Evolutionary conservation across 2,329 filamentous ascomycete species (phyloP).

Genomic region (Cordyceps farinosa): DNA sequence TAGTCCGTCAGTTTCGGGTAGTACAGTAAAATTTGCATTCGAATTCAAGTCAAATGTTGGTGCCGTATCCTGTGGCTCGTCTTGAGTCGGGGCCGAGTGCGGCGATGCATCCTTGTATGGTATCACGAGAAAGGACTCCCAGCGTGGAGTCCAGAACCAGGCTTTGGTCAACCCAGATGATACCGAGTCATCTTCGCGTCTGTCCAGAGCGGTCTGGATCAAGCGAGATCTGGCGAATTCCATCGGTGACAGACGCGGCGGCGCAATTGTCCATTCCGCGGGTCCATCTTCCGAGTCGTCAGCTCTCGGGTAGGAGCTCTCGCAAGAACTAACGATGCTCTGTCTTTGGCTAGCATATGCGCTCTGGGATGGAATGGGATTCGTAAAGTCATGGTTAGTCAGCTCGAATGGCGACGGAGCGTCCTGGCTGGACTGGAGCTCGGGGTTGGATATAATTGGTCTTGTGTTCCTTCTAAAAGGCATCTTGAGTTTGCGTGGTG

Average conservation of each 20-base stretch:
- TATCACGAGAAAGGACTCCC: conserved; percentile 37
- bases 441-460: conserved; percentile 26
- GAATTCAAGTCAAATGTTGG: neutral
- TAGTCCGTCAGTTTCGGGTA: neutral
- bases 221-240: conserved; percentile 37
- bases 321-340: neutral
- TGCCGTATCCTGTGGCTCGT: too few species aligned
- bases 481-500: conserved; percentile 14
- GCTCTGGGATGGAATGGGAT: neutral
- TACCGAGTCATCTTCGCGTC: conserved; percentile 26
- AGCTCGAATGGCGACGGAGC: neutral
- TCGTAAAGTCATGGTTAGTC: neutral
- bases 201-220: conserved; percentile 31
- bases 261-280: conserved; percentile 20
- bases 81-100: neutral
- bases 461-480: conserved; percentile 21
- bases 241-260: conserved; percentile 38
- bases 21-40: neutral
- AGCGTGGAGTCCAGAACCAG: conserved; percentile 34
- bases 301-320: neutral
- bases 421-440: conserved; percentile 8
- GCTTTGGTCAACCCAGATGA: conserved; percentile 29
- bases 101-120: conserved; percentile 29
- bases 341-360: neutral
- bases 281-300: neutral